These are phyloP conservation scores for Fraxinus velutina DNA, from an alignment of 305 asterid species.

Conservation along the genomic window DNA sequence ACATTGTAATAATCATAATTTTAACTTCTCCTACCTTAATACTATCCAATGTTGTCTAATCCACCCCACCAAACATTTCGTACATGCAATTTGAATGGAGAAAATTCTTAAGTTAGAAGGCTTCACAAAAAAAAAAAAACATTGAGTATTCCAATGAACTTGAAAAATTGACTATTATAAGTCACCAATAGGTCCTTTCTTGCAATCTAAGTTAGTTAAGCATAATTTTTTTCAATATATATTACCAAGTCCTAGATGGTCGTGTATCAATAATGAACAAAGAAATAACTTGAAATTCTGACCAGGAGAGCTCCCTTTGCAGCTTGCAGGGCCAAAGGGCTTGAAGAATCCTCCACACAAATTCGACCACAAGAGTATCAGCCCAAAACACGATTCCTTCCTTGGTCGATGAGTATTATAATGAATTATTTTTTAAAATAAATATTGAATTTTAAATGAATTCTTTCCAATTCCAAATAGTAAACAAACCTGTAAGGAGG, in stretches of 20 bases:
- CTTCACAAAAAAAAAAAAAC: too few relatives aligned
- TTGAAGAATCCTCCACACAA: conserved; percentile 41
- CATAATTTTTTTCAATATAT: neutral
- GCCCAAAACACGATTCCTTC: conserved; percentile 96
- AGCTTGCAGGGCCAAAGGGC: too few relatives aligned
- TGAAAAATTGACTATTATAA: neutral
- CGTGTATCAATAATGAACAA: too few relatives aligned
- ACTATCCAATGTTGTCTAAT: too few relatives aligned
- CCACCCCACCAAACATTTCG: too few relatives aligned
- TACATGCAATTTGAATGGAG: neutral
- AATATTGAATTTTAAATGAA: neutral
- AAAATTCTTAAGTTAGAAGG: neutral
- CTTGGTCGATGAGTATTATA: conserved; percentile 33
- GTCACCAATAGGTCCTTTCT: neutral
- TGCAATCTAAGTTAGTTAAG: neutral
- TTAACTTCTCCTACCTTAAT: too few relatives aligned
- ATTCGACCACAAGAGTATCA: conserved; percentile 70
- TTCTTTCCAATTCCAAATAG: neutral
- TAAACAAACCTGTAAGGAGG: conserved; percentile 78
- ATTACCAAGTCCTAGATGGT: neutral
- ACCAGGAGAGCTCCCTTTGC: too few relatives aligned
- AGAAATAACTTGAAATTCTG: too few relatives aligned
- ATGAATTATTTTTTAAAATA: neutral
- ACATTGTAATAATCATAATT: too few relatives aligned
- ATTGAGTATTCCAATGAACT: neutral